Evolutionary conservation across 73 alveolate genomes (phyloP).

Genomic region (Paramecium bursaria): DNA sequence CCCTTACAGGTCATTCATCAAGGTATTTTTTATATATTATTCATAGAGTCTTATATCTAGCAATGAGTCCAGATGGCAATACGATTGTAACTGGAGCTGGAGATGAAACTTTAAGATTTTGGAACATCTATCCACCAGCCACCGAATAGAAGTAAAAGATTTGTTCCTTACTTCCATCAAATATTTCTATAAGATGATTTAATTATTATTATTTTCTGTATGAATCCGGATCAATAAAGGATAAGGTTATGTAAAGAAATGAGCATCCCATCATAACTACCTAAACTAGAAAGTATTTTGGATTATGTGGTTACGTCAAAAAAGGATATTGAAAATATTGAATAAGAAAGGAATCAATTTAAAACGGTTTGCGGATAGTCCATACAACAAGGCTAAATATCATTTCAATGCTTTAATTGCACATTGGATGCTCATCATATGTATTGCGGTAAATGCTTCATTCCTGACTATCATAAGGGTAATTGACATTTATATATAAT

Average conservation of each 20-base stretch:
- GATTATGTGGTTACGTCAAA: too few relatives aligned
- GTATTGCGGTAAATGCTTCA: slow-evolving; percentile 20
- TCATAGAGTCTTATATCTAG: slow-evolving; percentile 91
- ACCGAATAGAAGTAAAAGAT: background rate
- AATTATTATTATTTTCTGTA: too few relatives aligned
- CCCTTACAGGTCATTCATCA: slow-evolving; percentile 85
- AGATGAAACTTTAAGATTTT: slow-evolving; percentile 98
- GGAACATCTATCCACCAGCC: slow-evolving; percentile 92
- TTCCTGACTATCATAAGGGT: background rate
- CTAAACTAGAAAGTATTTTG: too few relatives aligned
- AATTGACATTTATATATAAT: background rate
- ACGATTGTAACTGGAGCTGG: slow-evolving; percentile 98
- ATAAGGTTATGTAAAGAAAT: too few relatives aligned
- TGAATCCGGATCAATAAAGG: too few relatives aligned
- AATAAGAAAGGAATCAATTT: too few relatives aligned
- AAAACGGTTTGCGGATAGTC: slow-evolving; percentile 29
- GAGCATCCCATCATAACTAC: too few relatives aligned
- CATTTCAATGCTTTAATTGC: slow-evolving; percentile 38
- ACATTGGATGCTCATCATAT: slow-evolving; percentile 58
- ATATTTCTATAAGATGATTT: too few relatives aligned
- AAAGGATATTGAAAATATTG: too few relatives aligned
- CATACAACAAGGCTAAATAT: background rate
- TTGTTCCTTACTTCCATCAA: too few relatives aligned
- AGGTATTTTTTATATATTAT: slow-evolving; percentile 45
- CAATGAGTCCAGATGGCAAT: slow-evolving; percentile 97